phyloP scores from a whole-genome alignment of 1,284 basidiomycete genomes.

The Fomitopsis schrenkii region DNA sequence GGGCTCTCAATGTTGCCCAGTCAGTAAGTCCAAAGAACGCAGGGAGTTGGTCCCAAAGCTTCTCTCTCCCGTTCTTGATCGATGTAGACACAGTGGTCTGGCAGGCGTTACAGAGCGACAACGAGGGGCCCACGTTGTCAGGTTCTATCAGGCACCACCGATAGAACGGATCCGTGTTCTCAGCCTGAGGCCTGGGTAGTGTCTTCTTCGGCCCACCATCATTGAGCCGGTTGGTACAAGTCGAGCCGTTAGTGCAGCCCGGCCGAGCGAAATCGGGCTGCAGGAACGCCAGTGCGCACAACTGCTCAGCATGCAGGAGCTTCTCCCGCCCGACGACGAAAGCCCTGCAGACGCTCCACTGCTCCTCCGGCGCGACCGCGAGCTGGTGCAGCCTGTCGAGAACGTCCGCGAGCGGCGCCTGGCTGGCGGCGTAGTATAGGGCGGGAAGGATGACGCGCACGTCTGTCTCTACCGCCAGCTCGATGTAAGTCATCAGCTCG shows the following conservation, averaged over 20 bases:
- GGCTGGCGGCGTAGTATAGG: constrained; percentile 11
- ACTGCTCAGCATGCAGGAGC: constrained; percentile 6
- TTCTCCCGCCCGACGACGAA: constrained; percentile 13
- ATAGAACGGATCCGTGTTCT: constrained; percentile 2
- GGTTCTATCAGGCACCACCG: constrained; percentile 5
- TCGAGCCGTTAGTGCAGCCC: constrained; percentile 1
- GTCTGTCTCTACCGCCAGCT: constrained; percentile 12
- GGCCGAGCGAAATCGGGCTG: constrained; percentile 7
- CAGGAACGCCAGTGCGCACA: constrained; percentile 11
- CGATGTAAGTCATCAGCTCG: constrained; percentile 8
- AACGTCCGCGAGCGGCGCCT: constrained; percentile 7
- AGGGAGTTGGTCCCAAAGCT: constrained; percentile 7
- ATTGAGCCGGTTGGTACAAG: background rate
- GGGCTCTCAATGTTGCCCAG: constrained; percentile 7
- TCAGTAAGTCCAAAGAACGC: constrained; percentile 3
- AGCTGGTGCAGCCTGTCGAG: constrained; percentile 8
- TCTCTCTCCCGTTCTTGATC: background rate
- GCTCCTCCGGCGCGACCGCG: background rate
- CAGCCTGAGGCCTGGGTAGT: background rate
- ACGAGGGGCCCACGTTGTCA: background rate
- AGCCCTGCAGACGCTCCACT: constrained; percentile 5
- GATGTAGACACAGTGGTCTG: background rate
- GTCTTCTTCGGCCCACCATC: background rate
- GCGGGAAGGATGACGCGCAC: constrained; percentile 11
- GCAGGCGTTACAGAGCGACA: constrained; percentile 1